These are phyloP conservation scores for Chloromonas sp. DNA, from an alignment of 163 green algal species.

Conservation along the genomic window DNA sequence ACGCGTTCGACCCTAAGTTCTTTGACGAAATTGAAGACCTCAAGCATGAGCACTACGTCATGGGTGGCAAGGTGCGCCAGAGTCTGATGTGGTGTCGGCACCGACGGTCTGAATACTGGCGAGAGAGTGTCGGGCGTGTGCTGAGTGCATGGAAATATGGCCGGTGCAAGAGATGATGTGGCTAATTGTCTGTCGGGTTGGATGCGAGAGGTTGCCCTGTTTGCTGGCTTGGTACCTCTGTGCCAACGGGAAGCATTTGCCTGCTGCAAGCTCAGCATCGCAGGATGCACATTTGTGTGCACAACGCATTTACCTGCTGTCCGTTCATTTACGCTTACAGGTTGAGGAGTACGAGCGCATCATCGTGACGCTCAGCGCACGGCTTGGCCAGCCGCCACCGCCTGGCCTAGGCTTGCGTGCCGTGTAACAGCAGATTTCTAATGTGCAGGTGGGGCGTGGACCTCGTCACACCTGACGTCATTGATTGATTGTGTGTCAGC, in stretches of 20 bases:
- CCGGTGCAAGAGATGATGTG: neutral
- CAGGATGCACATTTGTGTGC: neutral
- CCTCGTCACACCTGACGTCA: neutral
- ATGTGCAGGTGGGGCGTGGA: neutral
- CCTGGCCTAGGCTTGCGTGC: neutral
- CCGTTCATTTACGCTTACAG: neutral
- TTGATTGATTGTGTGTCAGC: too few species aligned
- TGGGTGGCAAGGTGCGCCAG: conserved; percentile 8
- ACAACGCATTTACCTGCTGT: neutral
- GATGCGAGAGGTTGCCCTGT: neutral
- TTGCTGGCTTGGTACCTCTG: neutral
- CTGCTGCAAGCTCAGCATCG: neutral
- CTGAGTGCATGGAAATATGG: neutral
- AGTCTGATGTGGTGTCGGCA: neutral
- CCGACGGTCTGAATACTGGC: neutral
- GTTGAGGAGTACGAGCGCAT: conserved; percentile 10
- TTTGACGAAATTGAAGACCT: conserved; percentile 73
- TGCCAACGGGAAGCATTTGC: too few species aligned
- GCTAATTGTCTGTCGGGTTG: neutral
- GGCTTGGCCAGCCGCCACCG: conserved; percentile 3
- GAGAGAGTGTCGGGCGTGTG: neutral
- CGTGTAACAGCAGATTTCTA: neutral
- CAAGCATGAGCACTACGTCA: conserved; percentile 42
- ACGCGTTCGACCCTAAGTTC: conserved; percentile 68
- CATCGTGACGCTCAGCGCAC: conserved; percentile 4